Evolutionary conservation across 2,329 filamentous ascomycete species (phyloP).

Genomic region (Fusarium metavorans): DNA sequence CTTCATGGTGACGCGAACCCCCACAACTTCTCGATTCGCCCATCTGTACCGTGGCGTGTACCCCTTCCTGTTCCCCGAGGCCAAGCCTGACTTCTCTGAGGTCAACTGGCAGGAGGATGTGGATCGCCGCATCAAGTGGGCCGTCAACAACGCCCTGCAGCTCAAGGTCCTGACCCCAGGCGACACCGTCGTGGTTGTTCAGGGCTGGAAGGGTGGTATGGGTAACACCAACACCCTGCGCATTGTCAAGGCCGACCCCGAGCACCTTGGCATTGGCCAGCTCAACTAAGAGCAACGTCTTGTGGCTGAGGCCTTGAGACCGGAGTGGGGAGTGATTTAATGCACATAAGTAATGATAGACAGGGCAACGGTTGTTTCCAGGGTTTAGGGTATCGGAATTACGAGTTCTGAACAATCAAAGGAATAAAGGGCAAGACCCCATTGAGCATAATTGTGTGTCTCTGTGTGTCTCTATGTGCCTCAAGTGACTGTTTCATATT

Average conservation of each 20-base stretch:
- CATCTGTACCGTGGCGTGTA: constrained; percentile 98
- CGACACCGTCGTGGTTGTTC: constrained; percentile 84
- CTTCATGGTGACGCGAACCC: constrained; percentile 97
- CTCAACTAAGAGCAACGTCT: constrained; percentile 38
- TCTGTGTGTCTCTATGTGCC: not conserved
- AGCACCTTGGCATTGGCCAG: constrained; percentile 69
- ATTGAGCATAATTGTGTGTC: constrained; percentile 3
- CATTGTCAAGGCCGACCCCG: constrained; percentile 71
- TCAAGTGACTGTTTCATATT: not conserved
- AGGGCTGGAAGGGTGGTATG: constrained; percentile 93
- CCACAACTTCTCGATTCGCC: constrained; percentile 85
- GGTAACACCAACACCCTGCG: constrained; percentile 88
- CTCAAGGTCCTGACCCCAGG: constrained; percentile 80
- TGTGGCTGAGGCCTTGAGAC: constrained; percentile 10
- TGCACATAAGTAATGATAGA: constrained; percentile 49
- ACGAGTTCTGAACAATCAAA: constrained; percentile 41
- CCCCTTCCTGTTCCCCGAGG: constrained; percentile 93
- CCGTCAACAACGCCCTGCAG: constrained; percentile 86
- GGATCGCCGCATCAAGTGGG: constrained; percentile 97
- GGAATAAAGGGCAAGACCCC: constrained; percentile 33
- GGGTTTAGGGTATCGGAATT: constrained; percentile 43
- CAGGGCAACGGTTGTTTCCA: constrained; percentile 43
- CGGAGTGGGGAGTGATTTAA: constrained; percentile 38
- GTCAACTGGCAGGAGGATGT: constrained; percentile 99
- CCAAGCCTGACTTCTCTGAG: constrained; percentile 93